Conservation (phyloP, 1,284 basidiomycete species). For the Tetrapyrgos nigripes region DNA sequence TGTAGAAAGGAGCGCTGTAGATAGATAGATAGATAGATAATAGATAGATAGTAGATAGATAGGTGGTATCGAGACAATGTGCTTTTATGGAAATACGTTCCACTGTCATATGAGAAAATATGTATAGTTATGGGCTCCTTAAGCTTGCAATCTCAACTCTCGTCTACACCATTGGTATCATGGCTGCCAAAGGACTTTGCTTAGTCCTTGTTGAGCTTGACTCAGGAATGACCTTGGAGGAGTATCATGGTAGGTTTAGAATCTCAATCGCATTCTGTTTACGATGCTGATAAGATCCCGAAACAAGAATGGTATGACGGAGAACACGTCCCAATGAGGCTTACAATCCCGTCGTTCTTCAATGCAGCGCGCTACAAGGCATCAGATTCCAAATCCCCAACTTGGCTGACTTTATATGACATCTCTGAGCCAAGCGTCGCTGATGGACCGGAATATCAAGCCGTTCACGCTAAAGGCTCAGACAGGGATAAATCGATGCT, state of each 20-base stretch:
- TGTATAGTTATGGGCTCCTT: no score
- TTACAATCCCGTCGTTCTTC: conserved; percentile 16
- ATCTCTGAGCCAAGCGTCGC: conserved; percentile 15
- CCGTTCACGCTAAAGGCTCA: conserved; percentile 13
- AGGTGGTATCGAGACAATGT: no score
- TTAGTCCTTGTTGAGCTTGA: conserved; percentile 11
- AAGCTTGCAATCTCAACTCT: no score
- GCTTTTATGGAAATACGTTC: no score
- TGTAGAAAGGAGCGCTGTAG: no score
- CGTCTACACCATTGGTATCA: no score
- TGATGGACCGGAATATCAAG: conserved; percentile 18
- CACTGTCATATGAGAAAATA: no score
- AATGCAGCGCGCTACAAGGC: conserved; percentile 17
- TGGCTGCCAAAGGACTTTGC: conserved; percentile 12
- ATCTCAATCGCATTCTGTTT: not conserved
- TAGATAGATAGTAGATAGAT: no score
- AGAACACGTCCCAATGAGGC: conserved; percentile 15
- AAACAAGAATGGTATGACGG: conserved; percentile 17
- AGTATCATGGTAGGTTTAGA: conserved; percentile 11
- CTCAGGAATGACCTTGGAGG: not conserved
- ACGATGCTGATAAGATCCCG: not conserved
- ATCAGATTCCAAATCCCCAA: conserved; percentile 12
- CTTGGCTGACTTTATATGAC: conserved; percentile 18
- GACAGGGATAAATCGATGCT: conserved; percentile 15
- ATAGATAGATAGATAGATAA: no score